Evolutionary conservation across 78 protist species (phyloP).

Genomic region (Dictyostelium purpureum): DNA sequence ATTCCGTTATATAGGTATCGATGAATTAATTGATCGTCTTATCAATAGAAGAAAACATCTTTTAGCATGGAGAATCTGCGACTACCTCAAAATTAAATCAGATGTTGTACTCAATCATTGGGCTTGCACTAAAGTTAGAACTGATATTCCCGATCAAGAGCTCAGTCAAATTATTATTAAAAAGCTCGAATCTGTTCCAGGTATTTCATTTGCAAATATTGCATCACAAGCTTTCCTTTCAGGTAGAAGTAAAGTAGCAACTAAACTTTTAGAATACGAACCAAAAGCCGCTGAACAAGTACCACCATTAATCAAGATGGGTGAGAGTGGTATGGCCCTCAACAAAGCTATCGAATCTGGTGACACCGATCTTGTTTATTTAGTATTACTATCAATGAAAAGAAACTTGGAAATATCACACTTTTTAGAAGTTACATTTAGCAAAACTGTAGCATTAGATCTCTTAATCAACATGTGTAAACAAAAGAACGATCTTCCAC

Average conservation of each 20-base stretch:
- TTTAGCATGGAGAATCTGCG: constrained; percentile 88
- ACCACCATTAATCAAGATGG: constrained; percentile 89
- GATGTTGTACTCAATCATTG: constrained; percentile 75
- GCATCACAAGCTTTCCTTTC: constrained; percentile 83
- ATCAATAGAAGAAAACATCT: constrained; percentile 83
- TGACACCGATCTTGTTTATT: constrained; percentile 85
- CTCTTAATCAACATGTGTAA: constrained; percentile 38
- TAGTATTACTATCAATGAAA: constrained; percentile 33
- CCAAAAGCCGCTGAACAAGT: constrained; percentile 93
- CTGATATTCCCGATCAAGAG: constrained; percentile 28
- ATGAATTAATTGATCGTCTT: constrained; percentile 84
- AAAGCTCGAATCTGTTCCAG: constrained; percentile 64
- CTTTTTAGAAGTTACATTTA: constrained; percentile 27
- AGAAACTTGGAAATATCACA: neutral
- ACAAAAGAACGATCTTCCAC: constrained; percentile 40
- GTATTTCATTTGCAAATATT: constrained; percentile 88
- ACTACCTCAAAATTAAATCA: constrained; percentile 65
- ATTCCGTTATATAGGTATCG: constrained; percentile 71
- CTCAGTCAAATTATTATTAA: constrained; percentile 64
- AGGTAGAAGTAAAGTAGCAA: constrained; percentile 71
- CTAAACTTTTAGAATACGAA: constrained; percentile 88
- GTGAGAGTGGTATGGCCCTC: constrained; percentile 83
- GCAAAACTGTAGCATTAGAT: constrained; percentile 71
- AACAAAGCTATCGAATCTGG: constrained; percentile 89
- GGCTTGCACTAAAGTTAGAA: constrained; percentile 72